These are phyloP conservation scores for Paraconiothyrium brasiliense DNA, from an alignment of 2,329 filamentous ascomycete genomes.

Conservation along the genomic window DNA sequence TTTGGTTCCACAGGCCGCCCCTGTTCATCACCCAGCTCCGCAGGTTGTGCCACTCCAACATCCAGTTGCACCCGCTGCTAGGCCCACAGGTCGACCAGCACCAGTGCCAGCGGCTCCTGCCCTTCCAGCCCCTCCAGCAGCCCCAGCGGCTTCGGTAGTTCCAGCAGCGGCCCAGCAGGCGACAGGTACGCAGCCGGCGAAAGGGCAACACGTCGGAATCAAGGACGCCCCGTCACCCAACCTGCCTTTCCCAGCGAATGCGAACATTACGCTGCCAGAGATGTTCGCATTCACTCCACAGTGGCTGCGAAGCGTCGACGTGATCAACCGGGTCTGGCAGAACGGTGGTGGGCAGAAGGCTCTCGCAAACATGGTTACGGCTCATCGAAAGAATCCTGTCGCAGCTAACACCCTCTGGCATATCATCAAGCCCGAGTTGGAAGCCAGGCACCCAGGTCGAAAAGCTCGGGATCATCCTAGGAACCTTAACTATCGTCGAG, in stretches of 20 bases:
- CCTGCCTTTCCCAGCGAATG: not conserved
- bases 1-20: too few relatives aligned
- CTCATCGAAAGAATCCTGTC: not conserved
- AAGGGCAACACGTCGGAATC: not conserved
- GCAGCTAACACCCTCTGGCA: not conserved
- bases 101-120: not conserved
- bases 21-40: accelerated
- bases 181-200: not conserved
- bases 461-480: not conserved
- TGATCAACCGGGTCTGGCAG: not conserved
- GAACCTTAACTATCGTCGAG: too few relatives aligned
- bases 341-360: not conserved
- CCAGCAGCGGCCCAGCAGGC: not conserved
- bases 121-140: too few relatives aligned
- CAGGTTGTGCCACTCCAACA: too few relatives aligned
- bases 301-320: not conserved
- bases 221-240: not conserved
- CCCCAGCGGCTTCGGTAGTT: not conserved
- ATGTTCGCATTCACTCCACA: not conserved
- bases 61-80: too few relatives aligned
- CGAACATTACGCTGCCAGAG: not conserved
- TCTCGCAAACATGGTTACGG: not conserved
- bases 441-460: not conserved
- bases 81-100: too few relatives aligned
- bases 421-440: not conserved